A percentile compares a stretch with the other conserved stretches of the same genome.
phyloP scores from a whole-genome alignment of 2,329 filamentous ascomycete species.

The Cucurbitaria berberidis region DNA sequence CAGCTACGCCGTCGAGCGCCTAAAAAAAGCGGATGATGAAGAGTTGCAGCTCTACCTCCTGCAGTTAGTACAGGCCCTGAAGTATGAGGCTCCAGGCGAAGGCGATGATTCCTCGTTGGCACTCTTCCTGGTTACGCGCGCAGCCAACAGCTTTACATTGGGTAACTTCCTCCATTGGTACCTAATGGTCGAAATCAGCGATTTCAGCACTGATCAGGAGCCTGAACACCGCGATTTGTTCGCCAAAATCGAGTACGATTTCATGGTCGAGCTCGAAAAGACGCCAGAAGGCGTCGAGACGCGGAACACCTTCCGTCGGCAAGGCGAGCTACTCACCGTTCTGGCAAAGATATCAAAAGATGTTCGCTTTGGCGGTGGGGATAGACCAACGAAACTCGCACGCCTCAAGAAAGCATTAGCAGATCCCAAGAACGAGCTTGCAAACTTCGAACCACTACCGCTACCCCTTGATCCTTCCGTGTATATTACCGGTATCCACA shows the following conservation, averaged over 20 bases:
- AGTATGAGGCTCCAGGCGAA: slow-evolving; percentile 65
- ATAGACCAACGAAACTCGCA: slow-evolving; percentile 80
- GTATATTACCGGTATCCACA: slow-evolving; percentile 76
- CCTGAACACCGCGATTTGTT: slow-evolving; percentile 83
- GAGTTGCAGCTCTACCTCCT: slow-evolving; percentile 90
- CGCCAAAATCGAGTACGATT: slow-evolving; percentile 91
- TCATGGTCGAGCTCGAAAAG: slow-evolving; percentile 85
- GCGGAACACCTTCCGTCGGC: slow-evolving; percentile 77
- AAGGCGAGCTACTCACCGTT: slow-evolving; percentile 87
- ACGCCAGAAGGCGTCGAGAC: slow-evolving; percentile 72
- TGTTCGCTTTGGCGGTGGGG: slow-evolving; percentile 79
- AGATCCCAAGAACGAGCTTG: slow-evolving; percentile 88
- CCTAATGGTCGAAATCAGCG: slow-evolving; percentile 95
- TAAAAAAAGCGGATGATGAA: slow-evolving; percentile 90
- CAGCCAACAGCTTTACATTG: slow-evolving; percentile 84
- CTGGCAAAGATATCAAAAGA: slow-evolving; percentile 89
- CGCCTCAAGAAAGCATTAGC: slow-evolving; percentile 82
- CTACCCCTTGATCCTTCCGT: slow-evolving; percentile 87
- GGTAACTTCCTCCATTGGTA: slow-evolving; percentile 99
- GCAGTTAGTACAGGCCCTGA: slow-evolving; percentile 93
- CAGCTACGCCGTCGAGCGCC: slow-evolving; percentile 88
- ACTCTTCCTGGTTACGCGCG: slow-evolving; percentile 85
- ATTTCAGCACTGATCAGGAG: slow-evolving; percentile 75
- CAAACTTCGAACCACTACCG: slow-evolving; percentile 81
- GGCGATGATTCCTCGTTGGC: slow-evolving; percentile 84